Percentiles rank a stretch among this genome's conserved stretches.
Conservation (phyloP, 2,329 filamentous ascomycete species). For the Fusarium sp. region DNA sequence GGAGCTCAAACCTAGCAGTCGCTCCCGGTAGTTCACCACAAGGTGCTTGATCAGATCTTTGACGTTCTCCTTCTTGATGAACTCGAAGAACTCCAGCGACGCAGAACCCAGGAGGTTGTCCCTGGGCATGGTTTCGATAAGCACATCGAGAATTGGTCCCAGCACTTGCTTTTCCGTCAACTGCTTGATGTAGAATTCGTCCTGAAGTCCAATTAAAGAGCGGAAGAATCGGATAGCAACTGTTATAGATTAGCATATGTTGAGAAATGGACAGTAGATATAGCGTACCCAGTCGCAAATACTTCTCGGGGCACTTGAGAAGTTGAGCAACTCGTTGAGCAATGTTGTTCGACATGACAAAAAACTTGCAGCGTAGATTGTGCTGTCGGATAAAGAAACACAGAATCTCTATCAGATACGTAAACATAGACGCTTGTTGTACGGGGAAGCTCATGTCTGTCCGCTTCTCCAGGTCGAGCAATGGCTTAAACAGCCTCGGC, state of each 20-base stretch:
- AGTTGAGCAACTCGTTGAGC: slow-evolving; percentile 85
- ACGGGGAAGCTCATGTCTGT: slow-evolving; percentile 78
- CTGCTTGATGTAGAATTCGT: slow-evolving; percentile 91
- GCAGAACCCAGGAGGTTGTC: slow-evolving; percentile 96
- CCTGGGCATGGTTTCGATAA: slow-evolving; percentile 86
- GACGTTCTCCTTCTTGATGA: slow-evolving; percentile 83
- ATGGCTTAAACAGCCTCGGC: slow-evolving; percentile 84
- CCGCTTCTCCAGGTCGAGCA: slow-evolving; percentile 81
- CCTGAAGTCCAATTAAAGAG: slow-evolving; percentile 83
- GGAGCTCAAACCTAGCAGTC: slow-evolving; percentile 80
- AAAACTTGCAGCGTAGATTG: slow-evolving; percentile 85
- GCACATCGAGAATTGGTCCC: slow-evolving; percentile 84
- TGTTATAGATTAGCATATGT: slow-evolving; percentile 51
- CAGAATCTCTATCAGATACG: slow-evolving; percentile 90
- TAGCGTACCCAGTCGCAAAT: slow-evolving; percentile 83
- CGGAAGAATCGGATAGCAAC: slow-evolving; percentile 95
- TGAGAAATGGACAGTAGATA: slow-evolving; percentile 8
- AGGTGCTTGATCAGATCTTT: slow-evolving; percentile 86
- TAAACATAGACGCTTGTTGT: slow-evolving; percentile 89
- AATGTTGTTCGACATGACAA: slow-evolving; percentile 84
- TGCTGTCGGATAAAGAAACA: slow-evolving; percentile 95
- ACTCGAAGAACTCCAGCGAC: slow-evolving; percentile 93
- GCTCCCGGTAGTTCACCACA: slow-evolving; percentile 85
- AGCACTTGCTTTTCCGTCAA: slow-evolving; percentile 85
- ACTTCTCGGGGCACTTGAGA: slow-evolving; percentile 86